Evolutionary conservation across 257 asterid species (phyloP).

Genomic region (Capsicum baccatum): DNA sequence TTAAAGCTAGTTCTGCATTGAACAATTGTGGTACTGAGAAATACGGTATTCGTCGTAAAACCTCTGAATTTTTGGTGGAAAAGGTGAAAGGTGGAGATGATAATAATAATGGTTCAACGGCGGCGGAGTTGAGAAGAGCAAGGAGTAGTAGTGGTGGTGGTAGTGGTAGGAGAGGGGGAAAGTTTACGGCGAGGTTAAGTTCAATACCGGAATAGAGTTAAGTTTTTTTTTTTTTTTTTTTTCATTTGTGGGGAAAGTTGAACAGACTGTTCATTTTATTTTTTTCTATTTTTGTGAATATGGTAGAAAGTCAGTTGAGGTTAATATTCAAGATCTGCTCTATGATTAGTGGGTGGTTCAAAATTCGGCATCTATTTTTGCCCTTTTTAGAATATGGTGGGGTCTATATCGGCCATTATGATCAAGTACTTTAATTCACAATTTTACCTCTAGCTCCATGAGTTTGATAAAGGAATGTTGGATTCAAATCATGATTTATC

Average conservation of each 20-base stretch:
- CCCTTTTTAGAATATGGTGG: neutral
- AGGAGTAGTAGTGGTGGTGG: slow-evolving; percentile 41
- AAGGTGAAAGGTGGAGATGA: neutral
- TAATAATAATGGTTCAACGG: slow-evolving; percentile 27
- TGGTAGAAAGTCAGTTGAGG: slow-evolving; percentile 25
- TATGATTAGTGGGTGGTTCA: neutral
- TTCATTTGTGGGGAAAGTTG: neutral
- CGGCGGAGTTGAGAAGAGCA: slow-evolving; percentile 40
- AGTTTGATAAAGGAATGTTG: neutral
- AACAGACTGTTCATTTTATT: neutral
- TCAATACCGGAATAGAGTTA: slow-evolving; percentile 80
- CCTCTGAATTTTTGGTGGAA: slow-evolving; percentile 42
- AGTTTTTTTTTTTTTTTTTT: neutral
- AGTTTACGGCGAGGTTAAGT: slow-evolving; percentile 53
- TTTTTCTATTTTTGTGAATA: slow-evolving; percentile 35
- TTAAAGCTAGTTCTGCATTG: slow-evolving; percentile 87
- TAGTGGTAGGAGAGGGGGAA: slow-evolving; percentile 54
- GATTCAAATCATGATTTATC: neutral
- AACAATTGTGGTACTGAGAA: slow-evolving; percentile 60
- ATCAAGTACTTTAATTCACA: neutral
- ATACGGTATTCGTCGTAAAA: slow-evolving; percentile 62
- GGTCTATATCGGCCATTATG: no score
- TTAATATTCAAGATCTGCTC: slow-evolving; percentile 23
- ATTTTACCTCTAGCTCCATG: slow-evolving; percentile 30
- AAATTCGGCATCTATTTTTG: neutral